Evolutionary conservation across 129 eudicot species (phyloP).

Genomic region (Calendula officinalis): DNA sequence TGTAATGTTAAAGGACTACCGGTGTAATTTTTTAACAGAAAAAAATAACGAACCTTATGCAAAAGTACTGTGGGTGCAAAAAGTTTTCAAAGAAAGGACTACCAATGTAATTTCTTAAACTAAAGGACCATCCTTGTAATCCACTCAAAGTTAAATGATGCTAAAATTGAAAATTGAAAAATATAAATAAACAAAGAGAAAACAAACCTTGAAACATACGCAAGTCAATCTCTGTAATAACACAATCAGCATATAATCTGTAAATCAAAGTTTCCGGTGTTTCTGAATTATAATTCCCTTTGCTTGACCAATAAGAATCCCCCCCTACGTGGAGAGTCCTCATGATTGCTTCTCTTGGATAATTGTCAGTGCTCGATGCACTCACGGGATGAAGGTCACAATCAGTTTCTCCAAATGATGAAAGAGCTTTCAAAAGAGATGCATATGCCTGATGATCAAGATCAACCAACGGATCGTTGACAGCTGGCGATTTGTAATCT

Average conservation of each 20-base stretch:
- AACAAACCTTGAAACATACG: constrained; percentile 65
- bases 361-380: constrained; percentile 86
- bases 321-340: constrained; percentile 71
- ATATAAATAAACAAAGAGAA: background rate
- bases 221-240: constrained; percentile 59
- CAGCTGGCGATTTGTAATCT: background rate
- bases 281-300: constrained; percentile 65
- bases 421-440: constrained; percentile 59
- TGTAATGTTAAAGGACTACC: too few species aligned
- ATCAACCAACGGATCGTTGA: constrained; percentile 23
- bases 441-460: constrained; percentile 46
- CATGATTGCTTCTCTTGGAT: constrained; percentile 63
- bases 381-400: constrained; percentile 62
- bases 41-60: too few species aligned
- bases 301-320: constrained; percentile 89
- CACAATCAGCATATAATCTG: constrained; percentile 45
- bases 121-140: too few species aligned
- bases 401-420: constrained; percentile 33
- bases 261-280: constrained; percentile 73
- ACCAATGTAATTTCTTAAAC: too few species aligned
- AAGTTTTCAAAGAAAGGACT: too few species aligned
- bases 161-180: background rate
- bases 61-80: too few species aligned
- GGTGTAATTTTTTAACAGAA: too few species aligned
- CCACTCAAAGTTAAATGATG: constrained; percentile 6